Conservation (phyloP, 176 grass and related monocot genomes). For the Phoenix dactylifera region DNA sequence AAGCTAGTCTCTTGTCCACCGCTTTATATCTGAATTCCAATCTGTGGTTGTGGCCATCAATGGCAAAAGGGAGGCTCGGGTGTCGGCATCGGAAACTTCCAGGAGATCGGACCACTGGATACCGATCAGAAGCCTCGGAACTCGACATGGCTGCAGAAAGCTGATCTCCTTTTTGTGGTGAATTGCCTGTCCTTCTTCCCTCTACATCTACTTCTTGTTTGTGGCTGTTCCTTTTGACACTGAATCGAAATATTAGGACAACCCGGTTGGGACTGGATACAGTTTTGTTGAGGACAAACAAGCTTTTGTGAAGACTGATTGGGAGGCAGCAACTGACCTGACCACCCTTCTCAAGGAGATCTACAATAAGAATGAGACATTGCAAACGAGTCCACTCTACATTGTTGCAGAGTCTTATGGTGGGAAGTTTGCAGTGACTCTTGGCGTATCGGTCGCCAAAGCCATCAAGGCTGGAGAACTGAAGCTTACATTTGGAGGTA, state of each 20-base stretch:
- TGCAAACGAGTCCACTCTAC: constrained; percentile 54
- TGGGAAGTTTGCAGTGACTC: constrained; percentile 85
- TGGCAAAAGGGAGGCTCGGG: constrained; percentile 53
- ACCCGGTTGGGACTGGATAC: constrained; percentile 80
- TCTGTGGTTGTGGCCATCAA: not conserved
- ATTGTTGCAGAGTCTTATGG: constrained; percentile 94
- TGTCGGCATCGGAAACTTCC: constrained; percentile 73
- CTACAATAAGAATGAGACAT: constrained; percentile 15
- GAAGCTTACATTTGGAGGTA: constrained; percentile 48
- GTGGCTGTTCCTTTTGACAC: no score
- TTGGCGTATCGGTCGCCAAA: constrained; percentile 38
- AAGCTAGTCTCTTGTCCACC: no score
- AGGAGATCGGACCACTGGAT: constrained; percentile 82
- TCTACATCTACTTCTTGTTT: not conserved
- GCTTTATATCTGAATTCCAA: no score
- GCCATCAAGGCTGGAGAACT: constrained; percentile 37
- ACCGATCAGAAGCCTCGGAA: constrained; percentile 42
- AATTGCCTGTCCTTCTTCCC: not conserved
- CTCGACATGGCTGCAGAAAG: constrained; percentile 66
- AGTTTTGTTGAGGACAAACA: constrained; percentile 64
- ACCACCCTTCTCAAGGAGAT: constrained; percentile 44
- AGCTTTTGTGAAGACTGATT: constrained; percentile 52
- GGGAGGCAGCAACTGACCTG: constrained; percentile 60
- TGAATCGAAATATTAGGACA: constrained; percentile 36
- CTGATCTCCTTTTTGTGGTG: constrained; percentile 83